Conservation (phyloP, 1,284 basidiomycete genomes). For the Marasmius oreades region DNA sequence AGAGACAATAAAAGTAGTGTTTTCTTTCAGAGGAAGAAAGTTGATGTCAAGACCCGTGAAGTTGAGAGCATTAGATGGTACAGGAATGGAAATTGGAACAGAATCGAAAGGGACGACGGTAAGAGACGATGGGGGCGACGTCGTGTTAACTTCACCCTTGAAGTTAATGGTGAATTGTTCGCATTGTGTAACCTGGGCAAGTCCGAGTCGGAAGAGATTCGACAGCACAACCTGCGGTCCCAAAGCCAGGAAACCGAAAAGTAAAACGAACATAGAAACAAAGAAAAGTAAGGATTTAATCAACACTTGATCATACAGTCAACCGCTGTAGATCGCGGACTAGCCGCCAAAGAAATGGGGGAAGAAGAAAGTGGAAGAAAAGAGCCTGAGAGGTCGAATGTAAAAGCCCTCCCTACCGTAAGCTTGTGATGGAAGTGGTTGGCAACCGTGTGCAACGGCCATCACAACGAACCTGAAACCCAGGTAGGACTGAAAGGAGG, state of each 20-base stretch:
- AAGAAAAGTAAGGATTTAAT: constrained; percentile 11
- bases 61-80: constrained; percentile 38
- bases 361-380: constrained; percentile 15
- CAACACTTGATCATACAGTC: constrained; percentile 19
- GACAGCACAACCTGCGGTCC: constrained; percentile 47
- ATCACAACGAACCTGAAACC: no score
- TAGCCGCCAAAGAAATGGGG: constrained; percentile 23
- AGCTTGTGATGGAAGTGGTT: no score
- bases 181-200: constrained; percentile 54
- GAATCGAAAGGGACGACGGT: constrained; percentile 53
- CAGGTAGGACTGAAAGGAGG: no score
- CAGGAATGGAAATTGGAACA: constrained; percentile 43
- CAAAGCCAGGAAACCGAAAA: constrained; percentile 36
- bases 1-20: constrained; percentile 51
- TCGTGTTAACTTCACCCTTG: constrained; percentile 27
- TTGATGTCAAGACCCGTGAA: constrained; percentile 41
- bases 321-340: constrained; percentile 22
- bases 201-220: constrained; percentile 40
- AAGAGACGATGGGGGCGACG: constrained; percentile 41
- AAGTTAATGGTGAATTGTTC: constrained; percentile 47
- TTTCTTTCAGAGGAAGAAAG: constrained; percentile 49
- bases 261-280: constrained; percentile 32
- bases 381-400: neutral
- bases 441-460: no score
- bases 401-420: no score